Evolutionary conservation across 495 filamentous ascomycete species (phyloP), one percentile per base, ranked within the genome.

Genomic region (Penicillium silybi): DNA sequence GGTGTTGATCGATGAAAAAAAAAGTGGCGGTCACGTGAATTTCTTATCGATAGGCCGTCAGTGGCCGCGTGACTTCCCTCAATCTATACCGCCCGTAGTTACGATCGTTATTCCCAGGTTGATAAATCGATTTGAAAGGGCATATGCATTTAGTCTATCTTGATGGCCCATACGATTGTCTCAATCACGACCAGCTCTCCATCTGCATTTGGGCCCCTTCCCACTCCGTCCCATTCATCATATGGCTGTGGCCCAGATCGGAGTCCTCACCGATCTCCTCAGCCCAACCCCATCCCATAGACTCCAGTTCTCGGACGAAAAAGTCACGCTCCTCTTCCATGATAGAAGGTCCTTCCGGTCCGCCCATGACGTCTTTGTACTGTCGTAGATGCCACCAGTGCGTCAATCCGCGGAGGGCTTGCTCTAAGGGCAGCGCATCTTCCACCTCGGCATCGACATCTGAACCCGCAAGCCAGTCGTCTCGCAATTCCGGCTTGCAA

Each of bases 381-480:
- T 82, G 67, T 35, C 87, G 79, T 57, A 96, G 70, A 64, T 96
- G 93, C 73, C 90, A 89, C 89, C 93, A 98, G 65, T 95, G 87
- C 32, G 91, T 95, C 46, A 98, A 64, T 19, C 83, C 87, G 26
- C 93, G 77, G 22, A 96, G 75, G 0, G 89, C 90, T 68, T 96
- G 89, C 68, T 98, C 93, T 5, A 95, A 71, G 6, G 92, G 92
- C 51, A 97, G 64, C 8, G 89, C 88, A 60, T 96, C 90, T 59
- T 97, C 93, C 0, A 97, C 90, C 54, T 95, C 91, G 1, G 84
- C 86, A 57, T 98, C 93, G 4, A 97, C 85, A 57, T 96, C 90
- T 18, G 85, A 85, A 8, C 93, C 95, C 0, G 88, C 85, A 0
- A 98, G 75, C 95, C 95, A 98, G 63, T 97, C 95, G 57, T 98